Evolutionary conservation across 192 early-diverging fungal genomes (phyloP), one percentile per base, ranked within the genome.

Genomic region (Coemansia sp.): DNA sequence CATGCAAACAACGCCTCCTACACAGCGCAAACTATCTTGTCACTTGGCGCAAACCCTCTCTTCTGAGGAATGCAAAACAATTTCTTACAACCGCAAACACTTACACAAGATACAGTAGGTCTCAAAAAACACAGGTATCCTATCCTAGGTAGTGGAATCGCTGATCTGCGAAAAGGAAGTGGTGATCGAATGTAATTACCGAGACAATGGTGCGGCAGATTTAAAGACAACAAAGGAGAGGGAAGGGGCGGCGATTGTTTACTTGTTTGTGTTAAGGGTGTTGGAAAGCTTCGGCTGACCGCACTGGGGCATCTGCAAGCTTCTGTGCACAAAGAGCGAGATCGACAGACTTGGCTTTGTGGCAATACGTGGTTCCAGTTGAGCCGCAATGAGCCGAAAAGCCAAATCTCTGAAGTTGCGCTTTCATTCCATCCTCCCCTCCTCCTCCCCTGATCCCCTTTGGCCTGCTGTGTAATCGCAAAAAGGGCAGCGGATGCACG

Each of bases 311-410:
- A n/a, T n/a, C n/a, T n/a, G n/a, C n/a, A n/a, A n/a, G n/a, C n/a
- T n/a, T n/a, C n/a, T n/a, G n/a, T n/a, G 45, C 34, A 25, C 45
- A 48, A 48, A 48, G 45, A 48, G 8, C 45, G 20, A 6, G 45
- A 48, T 48, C 45, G 45, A 48, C 45, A 14, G 45, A 6, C 1
- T 36, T 36, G 7, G 34, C 34, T 36, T 36, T 36, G 34, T 36
- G 5, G 34, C 34, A 4, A 36, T 5, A 4, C n/a, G 34, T 36
- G 34, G 34, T 36, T 36, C 34, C 13, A 11, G 34, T 36, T 25
- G 45, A 48, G 38, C 38, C 38, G 38, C 38, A 41, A 41, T 41
- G 38, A 41, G 38, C 38, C 38, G 38, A 41, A 17, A n/a, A n/a
- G n/a, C n/a, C n/a, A n/a, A n/a, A n/a, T n/a, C n/a, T n/a, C n/a